A percentile compares a stretch with the other conserved stretches of the same genome.
Conservation (phyloP, 306 rosid species). For the Gynostemma pentaphyllum region DNA sequence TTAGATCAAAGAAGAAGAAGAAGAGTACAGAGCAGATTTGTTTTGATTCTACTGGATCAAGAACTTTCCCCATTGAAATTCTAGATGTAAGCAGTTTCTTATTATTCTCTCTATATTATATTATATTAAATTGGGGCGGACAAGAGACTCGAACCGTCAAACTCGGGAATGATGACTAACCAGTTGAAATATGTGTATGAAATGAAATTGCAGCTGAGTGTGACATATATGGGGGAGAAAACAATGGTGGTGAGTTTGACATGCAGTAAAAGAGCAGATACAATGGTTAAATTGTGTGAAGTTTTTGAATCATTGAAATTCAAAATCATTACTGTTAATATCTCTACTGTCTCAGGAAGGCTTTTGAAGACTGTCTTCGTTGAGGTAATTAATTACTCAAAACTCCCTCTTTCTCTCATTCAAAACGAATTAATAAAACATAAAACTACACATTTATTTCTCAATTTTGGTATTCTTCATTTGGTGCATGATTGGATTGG, state of each 20-base stretch:
- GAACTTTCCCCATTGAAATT: constrained; percentile 53
- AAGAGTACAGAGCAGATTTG: constrained; percentile 30
- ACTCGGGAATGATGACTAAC: no score
- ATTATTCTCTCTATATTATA: no score
- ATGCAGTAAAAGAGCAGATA: constrained; percentile 67
- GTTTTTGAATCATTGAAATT: constrained; percentile 89
- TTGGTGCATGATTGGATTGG: no score
- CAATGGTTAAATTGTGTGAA: constrained; percentile 83
- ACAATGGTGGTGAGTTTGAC: constrained; percentile 70
- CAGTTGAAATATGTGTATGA: neutral
- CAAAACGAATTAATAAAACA: no score
- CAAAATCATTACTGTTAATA: constrained; percentile 61
- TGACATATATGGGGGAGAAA: constrained; percentile 62
- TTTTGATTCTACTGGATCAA: constrained; percentile 30
- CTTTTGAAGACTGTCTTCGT: constrained; percentile 78
- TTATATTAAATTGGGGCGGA: no score
- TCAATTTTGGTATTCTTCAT: no score
- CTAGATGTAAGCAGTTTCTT: constrained; percentile 43
- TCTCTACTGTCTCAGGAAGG: constrained; percentile 59
- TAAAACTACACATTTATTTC: no score
- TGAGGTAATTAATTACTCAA: constrained; percentile 36
- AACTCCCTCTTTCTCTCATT: neutral
- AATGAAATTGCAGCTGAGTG: constrained; percentile 43
- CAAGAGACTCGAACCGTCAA: no score
- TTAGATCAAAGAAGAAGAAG: constrained; percentile 73